A percentile compares a stretch with the other conserved stretches of the same genome.
These are phyloP conservation scores for Cordyceps cicadae DNA, from an alignment of 2,329 filamentous ascomycete species.

Conservation along the genomic window DNA sequence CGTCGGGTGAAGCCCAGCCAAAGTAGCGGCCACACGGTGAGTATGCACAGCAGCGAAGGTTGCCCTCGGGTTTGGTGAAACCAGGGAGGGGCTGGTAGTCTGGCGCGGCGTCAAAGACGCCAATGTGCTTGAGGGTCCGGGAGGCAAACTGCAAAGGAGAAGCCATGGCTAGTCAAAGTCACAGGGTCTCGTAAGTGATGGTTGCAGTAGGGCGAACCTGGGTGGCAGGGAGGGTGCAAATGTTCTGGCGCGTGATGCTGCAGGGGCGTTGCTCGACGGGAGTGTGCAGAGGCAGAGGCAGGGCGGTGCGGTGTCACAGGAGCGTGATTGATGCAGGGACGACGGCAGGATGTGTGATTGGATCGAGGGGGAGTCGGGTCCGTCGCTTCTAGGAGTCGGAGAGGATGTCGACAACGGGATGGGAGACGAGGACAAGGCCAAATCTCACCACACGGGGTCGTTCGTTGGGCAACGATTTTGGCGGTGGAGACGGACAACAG, in stretches of 20 bases:
- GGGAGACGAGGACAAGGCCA: conserved; percentile 6
- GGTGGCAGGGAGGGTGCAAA: conserved; percentile 8
- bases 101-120: conserved; percentile 83
- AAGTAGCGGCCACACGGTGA: conserved; percentile 94
- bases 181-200: conserved; percentile 42
- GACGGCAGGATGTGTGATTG: conserved; percentile 3
- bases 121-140: conserved; percentile 94
- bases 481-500: conserved; percentile 6
- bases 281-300: background rate
- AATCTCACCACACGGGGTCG: background rate
- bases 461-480: conserved; percentile 10
- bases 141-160: conserved; percentile 90
- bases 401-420: background rate
- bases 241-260: conserved; percentile 12
- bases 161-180: conserved; percentile 92
- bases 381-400: conserved; percentile 9
- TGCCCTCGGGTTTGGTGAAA: conserved; percentile 83
- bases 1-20: conserved; percentile 84
- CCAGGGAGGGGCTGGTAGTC: conserved; percentile 77
- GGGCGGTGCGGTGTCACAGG: background rate
- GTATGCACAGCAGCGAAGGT: conserved; percentile 89
- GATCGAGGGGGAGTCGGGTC: conserved; percentile 3
- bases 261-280: conserved; percentile 6
- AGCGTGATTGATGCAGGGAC: conserved; percentile 2
- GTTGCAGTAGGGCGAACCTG: conserved; percentile 18